Percentiles rank a stretch among this genome's conserved stretches.
phyloP scores from a whole-genome alignment of 768 basidiomycete genomes.

The Suillus luteus region DNA sequence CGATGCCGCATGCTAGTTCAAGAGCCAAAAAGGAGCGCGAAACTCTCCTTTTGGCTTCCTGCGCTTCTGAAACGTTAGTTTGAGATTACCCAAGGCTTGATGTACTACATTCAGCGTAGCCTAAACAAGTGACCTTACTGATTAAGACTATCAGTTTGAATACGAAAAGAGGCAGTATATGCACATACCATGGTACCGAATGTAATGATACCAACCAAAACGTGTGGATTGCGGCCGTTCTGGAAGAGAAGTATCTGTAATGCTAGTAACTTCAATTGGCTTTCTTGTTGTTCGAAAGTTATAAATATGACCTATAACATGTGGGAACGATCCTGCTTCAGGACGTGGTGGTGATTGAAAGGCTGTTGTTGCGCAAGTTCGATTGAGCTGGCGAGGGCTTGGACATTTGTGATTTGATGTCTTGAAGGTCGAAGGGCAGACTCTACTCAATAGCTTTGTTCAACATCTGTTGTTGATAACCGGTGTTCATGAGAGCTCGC shows the following conservation, averaged over 20 bases:
- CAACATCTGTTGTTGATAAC: neutral
- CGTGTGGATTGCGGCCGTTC: neutral
- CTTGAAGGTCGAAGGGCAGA: neutral
- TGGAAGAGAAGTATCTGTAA: too few relatives aligned
- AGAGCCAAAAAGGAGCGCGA: neutral
- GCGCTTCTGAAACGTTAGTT: too few relatives aligned
- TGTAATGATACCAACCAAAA: neutral
- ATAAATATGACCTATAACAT: neutral
- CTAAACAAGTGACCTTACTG: too few relatives aligned
- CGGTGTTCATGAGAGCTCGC: neutral
- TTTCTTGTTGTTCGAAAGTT: neutral
- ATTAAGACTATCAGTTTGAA: neutral
- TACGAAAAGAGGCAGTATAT: neutral
- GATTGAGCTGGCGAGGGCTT: neutral
- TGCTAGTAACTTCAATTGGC: neutral
- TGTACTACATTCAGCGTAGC: too few relatives aligned
- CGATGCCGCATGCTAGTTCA: constrained; percentile 19
- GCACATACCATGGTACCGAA: neutral
- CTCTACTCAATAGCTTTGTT: neutral
- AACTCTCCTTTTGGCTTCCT: too few relatives aligned
- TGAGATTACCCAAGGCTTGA: too few relatives aligned
- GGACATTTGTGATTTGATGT: neutral
- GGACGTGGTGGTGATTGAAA: neutral
- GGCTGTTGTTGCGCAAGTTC: neutral
- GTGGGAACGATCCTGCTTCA: neutral